phyloP scores from a whole-genome alignment of 495 filamentous ascomycete genomes.

The Aspergillus baeticus region DNA sequence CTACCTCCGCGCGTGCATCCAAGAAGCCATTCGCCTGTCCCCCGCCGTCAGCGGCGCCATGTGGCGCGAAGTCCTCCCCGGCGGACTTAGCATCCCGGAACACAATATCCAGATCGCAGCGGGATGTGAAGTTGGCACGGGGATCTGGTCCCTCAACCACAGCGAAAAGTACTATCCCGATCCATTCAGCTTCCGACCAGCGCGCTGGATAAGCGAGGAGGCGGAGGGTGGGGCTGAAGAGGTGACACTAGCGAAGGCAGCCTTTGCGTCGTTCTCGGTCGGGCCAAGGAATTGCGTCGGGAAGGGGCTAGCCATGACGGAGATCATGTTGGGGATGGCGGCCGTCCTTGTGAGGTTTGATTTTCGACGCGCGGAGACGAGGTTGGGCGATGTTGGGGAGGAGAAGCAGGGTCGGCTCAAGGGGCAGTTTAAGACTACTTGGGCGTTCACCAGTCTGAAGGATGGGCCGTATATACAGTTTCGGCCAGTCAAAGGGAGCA shows the following conservation, averaged over 20 bases:
- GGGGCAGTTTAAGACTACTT: not conserved
- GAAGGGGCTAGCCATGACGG: conserved; percentile 52
- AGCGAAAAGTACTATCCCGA: conserved; percentile 52
- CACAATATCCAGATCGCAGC: conserved; percentile 43
- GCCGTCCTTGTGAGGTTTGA: conserved; percentile 9
- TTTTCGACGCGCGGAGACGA: not conserved
- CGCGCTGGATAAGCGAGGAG: conserved; percentile 45
- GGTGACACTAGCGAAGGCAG: conserved; percentile 24
- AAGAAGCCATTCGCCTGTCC: conserved; percentile 70
- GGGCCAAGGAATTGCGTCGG: conserved; percentile 60
- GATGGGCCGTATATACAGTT: not conserved
- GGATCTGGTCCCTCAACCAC: conserved; percentile 57
- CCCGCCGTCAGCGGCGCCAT: conserved; percentile 62
- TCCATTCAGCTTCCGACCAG: conserved; percentile 50
- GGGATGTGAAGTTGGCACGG: conserved; percentile 52
- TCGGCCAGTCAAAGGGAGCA: not conserved
- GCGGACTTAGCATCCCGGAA: conserved; percentile 56
- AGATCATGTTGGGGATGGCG: conserved; percentile 13
- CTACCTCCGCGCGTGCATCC: conserved; percentile 51
- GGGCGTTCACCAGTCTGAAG: not conserved
- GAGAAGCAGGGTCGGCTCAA: no score
- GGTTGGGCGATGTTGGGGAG: no score
- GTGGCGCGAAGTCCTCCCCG: conserved; percentile 52
- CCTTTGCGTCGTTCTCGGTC: conserved; percentile 58
- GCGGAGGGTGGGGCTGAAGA: conserved; percentile 10